These are phyloP conservation scores for Neltuma alba DNA, from an alignment of 306 rosid species.

Conservation along the genomic window DNA sequence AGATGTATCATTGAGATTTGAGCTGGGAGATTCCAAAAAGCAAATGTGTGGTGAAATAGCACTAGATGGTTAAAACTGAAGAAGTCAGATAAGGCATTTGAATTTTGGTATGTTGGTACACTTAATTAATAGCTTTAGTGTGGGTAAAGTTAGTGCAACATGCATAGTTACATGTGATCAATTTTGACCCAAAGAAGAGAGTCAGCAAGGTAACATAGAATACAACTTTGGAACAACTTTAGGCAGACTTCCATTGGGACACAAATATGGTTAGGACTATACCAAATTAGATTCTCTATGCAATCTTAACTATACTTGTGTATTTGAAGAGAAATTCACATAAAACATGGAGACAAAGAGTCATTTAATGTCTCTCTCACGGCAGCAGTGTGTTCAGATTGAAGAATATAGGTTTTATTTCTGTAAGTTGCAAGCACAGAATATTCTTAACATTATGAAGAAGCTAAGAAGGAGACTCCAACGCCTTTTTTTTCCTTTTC, in stretches of 20 bases:
- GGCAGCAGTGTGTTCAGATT: not conserved
- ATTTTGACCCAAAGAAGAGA: conserved; percentile 39
- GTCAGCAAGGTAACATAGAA: not conserved
- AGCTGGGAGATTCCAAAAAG: conserved; percentile 12
- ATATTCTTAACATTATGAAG: conserved; percentile 39
- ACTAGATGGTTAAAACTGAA: not conserved
- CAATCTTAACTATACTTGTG: not conserved
- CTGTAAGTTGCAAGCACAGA: not conserved
- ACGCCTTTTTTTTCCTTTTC: not conserved
- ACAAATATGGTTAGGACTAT: conserved; percentile 1
- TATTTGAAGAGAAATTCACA: not conserved
- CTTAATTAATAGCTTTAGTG: not conserved
- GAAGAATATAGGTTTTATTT: not conserved
- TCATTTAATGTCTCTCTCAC: not conserved
- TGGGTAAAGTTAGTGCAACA: conserved; percentile 33
- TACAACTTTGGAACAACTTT: conserved; percentile 15
- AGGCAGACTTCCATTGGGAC: conserved; percentile 31
- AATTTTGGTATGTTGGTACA: not conserved
- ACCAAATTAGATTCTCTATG: not conserved
- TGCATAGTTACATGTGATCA: conserved; percentile 40
- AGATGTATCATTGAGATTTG: conserved; percentile 45
- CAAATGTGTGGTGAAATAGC: conserved; percentile 14
- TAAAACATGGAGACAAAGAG: not conserved
- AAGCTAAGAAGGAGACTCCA: conserved; percentile 19
- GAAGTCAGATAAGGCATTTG: not conserved